Percentiles rank a stretch among this genome's conserved stretches.
phyloP scores from a whole-genome alignment of 2,329 filamentous ascomycete species.

The Ophiostoma perfectum region DNA sequence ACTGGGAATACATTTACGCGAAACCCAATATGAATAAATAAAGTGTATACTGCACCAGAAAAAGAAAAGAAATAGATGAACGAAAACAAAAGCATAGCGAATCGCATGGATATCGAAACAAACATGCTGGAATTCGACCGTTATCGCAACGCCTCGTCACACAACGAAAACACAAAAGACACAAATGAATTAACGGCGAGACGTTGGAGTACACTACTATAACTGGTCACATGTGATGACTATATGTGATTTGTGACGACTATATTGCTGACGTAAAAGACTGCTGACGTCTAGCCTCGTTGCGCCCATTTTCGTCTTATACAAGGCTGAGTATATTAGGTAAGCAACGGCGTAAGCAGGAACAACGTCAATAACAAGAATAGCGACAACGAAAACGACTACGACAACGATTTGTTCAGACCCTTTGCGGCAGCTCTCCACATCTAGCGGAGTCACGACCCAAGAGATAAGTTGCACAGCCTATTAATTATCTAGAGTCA shows the following conservation, averaged over 20 bases:
- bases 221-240: not conserved
- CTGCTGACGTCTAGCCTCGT: not conserved
- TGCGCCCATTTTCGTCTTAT: not conserved
- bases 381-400: too few relatives aligned
- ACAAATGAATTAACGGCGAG: not conserved
- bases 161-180: constrained; percentile 1
- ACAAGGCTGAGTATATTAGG: not conserved
- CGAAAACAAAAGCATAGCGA: not conserved
- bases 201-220: not conserved
- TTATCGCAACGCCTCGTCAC: constrained; percentile 5
- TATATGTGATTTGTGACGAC: not conserved
- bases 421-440: not conserved
- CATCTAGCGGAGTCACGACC: not conserved
- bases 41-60: not conserved
- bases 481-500: not conserved
- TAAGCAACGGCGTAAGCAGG: not conserved
- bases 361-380: too few relatives aligned
- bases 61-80: not conserved
- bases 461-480: not conserved
- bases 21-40: not conserved
- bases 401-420: too few relatives aligned
- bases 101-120: not conserved
- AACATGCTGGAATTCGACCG: not conserved
- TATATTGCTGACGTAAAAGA: not conserved
- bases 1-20: not conserved